Evolutionary conservation across 148 eudicot species (phyloP).

Genomic region (Diospyros lotus): DNA sequence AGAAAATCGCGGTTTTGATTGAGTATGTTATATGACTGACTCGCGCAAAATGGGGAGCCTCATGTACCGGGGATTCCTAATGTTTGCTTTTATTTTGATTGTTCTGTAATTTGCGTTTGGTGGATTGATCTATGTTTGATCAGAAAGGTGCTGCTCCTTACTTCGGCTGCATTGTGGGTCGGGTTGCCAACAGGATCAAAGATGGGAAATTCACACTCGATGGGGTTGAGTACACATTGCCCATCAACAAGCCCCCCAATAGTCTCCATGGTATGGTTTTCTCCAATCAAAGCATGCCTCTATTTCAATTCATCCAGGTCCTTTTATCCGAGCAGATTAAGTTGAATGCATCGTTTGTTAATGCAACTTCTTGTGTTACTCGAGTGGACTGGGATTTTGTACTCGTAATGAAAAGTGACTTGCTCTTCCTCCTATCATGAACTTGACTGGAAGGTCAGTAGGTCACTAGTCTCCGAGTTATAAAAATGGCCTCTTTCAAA

Average conservation of each 20-base stretch:
- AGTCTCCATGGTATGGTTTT: constrained; percentile 76
- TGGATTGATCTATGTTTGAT: constrained; percentile 11
- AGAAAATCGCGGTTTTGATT: no score
- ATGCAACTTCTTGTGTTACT: neutral
- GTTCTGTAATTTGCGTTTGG: neutral
- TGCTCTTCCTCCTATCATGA: neutral
- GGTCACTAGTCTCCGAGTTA: no score
- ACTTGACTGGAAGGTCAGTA: neutral
- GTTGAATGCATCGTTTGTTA: neutral
- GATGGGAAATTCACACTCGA: constrained; percentile 74
- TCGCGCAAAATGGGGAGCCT: no score
- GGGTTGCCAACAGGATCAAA: constrained; percentile 97
- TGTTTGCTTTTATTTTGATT: neutral
- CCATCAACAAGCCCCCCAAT: constrained; percentile 83
- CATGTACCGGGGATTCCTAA: neutral
- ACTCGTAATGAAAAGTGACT: neutral
- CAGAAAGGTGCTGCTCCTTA: constrained; percentile 81
- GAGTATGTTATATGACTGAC: no score
- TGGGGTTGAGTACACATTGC: constrained; percentile 65
- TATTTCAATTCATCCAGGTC: neutral
- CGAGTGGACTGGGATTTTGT: neutral
- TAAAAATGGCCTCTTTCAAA: no score
- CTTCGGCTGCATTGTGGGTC: constrained; percentile 94
- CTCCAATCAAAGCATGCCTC: neutral
- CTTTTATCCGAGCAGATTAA: neutral